Evolutionary conservation across 2,329 filamentous ascomycete genomes (phyloP), one percentile per base, ranked within the genome.

Genomic region (Colletotrichum limetticola): DNA sequence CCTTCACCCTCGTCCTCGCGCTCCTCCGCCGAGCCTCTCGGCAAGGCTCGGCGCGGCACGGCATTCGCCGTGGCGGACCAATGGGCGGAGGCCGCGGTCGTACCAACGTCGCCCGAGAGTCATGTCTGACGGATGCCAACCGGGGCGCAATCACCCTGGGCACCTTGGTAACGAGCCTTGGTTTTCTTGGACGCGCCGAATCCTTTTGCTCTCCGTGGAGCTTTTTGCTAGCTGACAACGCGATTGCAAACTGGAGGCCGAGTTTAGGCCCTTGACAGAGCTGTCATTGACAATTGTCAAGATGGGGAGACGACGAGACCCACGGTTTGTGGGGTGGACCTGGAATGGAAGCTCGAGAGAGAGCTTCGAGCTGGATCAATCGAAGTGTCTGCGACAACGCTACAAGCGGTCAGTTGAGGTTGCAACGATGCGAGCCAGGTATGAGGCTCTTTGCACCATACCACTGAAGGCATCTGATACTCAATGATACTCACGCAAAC

Each of bases 1-100:
- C 56, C 56, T 37, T 46, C 66, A 70, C 59, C 60, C 56, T 37
- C 55, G 71, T 56, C 35, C 28, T n/a, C 28, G 35, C 30, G 60
- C 30, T 71, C 66, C 19, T 7, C 71, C 71, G 71, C 71, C 71
- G 66, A 72, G 71, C 66, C 60, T 70, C 71, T 72, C 71, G 71
- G 71, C 71, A 73, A 66, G 61, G 37, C 71, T 73, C 52, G 71
- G 71, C 71, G 66, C 71, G 71, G 71, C 71, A 60, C 66, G 71
- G 60, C 71, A 73, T 70, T 56, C 56, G 59, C 55, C 66, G 9
- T 61, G 56, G 61, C 71, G 35, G 66, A 30, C 71, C 71, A 73
- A 73, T 73, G 7, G 14, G 60, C 71, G 66, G 55, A 22, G 35
- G 56, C 49, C 2, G 8, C 30, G 28, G 24, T 55, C 53, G 9